Conservation (phyloP, 306 rosid genomes). For the Cajanus cajan region DNA sequence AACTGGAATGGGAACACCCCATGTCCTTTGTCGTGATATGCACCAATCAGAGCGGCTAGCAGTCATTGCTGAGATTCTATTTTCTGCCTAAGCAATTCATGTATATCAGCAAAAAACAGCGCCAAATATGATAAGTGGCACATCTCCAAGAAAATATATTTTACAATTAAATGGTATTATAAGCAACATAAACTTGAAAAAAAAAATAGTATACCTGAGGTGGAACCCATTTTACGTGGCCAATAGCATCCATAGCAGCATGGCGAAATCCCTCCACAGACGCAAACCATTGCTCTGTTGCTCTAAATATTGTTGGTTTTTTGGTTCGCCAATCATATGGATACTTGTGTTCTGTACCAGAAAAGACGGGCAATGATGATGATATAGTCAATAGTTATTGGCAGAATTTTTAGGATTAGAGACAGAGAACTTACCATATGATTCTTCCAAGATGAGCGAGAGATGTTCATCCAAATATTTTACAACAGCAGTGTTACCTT, state of each 20-base stretch:
- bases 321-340: slow-evolving; percentile 99
- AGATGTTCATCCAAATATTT: slow-evolving; percentile 76
- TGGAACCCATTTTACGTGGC: slow-evolving; percentile 88
- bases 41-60: slow-evolving; percentile 97
- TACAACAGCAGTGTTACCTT: slow-evolving; percentile 82
- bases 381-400: slow-evolving; percentile 3
- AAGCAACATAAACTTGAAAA: slow-evolving; percentile 18
- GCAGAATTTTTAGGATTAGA: not conserved
- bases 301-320: slow-evolving; percentile 96
- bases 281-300: slow-evolving; percentile 99
- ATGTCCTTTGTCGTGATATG: slow-evolving; percentile 95
- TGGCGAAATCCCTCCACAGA: slow-evolving; percentile 94
- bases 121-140: slow-evolving; percentile 6
- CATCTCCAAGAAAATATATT: slow-evolving; percentile 10
- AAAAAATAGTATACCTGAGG: slow-evolving; percentile 64
- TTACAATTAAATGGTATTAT: slow-evolving; percentile 9
- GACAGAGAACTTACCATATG: slow-evolving; percentile 57
- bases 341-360: slow-evolving; percentile 84
- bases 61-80: slow-evolving; percentile 94
- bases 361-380: slow-evolving; percentile 31
- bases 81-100: slow-evolving; percentile 70
- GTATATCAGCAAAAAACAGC: slow-evolving; percentile 23
- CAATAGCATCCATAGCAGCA: slow-evolving; percentile 80
- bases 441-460: slow-evolving; percentile 86
- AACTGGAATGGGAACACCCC: slow-evolving; percentile 99